Evolutionary conservation across 495 filamentous ascomycete species (phyloP), one percentile per base, ranked within the genome.

Genomic region (Parmelia sp.): DNA sequence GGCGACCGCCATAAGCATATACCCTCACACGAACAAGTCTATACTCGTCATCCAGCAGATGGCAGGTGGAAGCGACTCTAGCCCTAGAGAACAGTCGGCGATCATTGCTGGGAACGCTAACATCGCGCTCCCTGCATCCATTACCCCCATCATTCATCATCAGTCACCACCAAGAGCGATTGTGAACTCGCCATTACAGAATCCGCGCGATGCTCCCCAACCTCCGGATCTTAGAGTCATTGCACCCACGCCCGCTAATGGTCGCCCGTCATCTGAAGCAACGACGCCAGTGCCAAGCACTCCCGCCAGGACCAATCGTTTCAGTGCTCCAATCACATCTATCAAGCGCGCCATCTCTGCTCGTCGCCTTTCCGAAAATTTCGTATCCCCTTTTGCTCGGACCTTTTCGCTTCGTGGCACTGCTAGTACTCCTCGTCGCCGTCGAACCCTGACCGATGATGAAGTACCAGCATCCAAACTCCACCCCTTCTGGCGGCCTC

Each of bases 21-120:
- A 88, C 71, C 86, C 90, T 4, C 92, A 96, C 72, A 90, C 91
- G 71, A 96, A 96, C 66, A 85, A 86, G 64, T 93, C 90, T 4
- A 78, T 91, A 15, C 75, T 94, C 55, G 86, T 96, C 47, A 83
- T 95, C 47, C 88, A 91, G 68, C 84, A 80, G 74, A 73, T 74
- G 40, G 75, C 75, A 35, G 67, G 74, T 23, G 69, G 69, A 39
- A 53, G 57, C 19, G 53, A 67, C 33, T 66, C 67, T 31, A 36
- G 58, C n/a, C 62, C 58, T 27, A 29, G 51, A 37, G 65, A 65
- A 23, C 65, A 66, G 23, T 71, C 69, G n/a, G 60, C 67, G 9
- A 68, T 71, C 59, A 36, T 72, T 71, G 63, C 70, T 66, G 57
- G 66, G 61, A 29, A 72, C 68, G 49, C 66, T 1, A 70, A 51